phyloP scores from a whole-genome alignment of 305 asterid species.

The Coffea humblotiana region DNA sequence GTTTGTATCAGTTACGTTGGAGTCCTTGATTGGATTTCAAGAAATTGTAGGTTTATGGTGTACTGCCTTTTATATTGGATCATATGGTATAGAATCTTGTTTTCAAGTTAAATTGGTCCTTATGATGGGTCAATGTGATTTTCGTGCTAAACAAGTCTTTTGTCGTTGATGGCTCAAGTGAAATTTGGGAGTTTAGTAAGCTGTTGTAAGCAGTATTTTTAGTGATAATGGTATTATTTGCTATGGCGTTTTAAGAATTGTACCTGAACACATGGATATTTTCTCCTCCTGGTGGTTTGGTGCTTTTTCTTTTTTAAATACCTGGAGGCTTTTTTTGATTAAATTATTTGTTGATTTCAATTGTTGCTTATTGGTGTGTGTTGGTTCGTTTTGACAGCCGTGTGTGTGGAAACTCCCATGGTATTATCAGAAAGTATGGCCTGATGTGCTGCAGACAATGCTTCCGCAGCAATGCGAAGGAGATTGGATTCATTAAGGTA shows the following conservation, averaged over 20 bases:
- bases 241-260: not conserved
- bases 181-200: not conserved
- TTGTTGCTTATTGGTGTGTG: not conserved
- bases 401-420: slow-evolving; percentile 72
- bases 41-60: not conserved
- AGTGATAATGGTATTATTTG: not conserved
- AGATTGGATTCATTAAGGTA: slow-evolving; percentile 74
- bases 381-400: slow-evolving; percentile 38
- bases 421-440: slow-evolving; percentile 64
- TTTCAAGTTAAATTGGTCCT: not conserved
- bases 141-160: no score
- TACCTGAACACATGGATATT: not conserved
- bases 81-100: not conserved
- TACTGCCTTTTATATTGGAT: not conserved
- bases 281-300: no score
- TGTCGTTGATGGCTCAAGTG: no score
- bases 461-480: slow-evolving; percentile 74
- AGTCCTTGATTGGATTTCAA: not conserved
- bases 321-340: not conserved
- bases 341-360: not conserved
- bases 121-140: not conserved
- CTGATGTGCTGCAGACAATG: slow-evolving; percentile 80
- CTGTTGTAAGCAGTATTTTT: not conserved
- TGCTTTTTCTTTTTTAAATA: no score
- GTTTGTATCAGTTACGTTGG: not conserved